Conservation (phyloP, 2,329 filamentous ascomycete species). For the Paecilomyces variotii region DNA sequence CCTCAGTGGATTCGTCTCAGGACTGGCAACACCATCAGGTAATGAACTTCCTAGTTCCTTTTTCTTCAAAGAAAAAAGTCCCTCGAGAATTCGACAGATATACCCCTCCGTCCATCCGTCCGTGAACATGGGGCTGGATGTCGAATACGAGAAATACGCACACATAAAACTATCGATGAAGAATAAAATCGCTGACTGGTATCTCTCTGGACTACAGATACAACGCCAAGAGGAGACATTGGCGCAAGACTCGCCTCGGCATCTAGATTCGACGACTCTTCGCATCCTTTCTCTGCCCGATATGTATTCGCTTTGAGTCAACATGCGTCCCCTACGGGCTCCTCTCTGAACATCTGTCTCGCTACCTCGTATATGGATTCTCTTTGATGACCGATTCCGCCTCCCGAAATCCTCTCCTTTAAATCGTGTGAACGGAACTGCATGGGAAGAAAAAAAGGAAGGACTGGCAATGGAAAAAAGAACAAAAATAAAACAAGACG, state of each 20-base stretch:
- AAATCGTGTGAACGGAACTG: neutral
- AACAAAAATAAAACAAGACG: neutral
- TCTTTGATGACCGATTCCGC: neutral
- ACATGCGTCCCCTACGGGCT: neutral
- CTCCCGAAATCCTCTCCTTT: neutral
- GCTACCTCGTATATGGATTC: neutral
- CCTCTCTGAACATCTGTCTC: neutral
- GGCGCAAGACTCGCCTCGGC: slow-evolving; percentile 99
- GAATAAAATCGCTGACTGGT: neutral
- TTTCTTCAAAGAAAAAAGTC: no score
- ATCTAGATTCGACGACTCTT: slow-evolving; percentile 59
- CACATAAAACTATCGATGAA: neutral
- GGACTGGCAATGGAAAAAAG: neutral
- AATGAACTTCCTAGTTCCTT: slow-evolving; percentile 39
- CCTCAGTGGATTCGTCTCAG: slow-evolving; percentile 99
- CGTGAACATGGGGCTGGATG: neutral
- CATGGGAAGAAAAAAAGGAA: neutral
- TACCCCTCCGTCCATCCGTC: neutral
- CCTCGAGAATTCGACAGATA: neutral
- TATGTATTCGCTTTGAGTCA: neutral
- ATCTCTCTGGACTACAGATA: slow-evolving; percentile 55
- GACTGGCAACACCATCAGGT: slow-evolving; percentile 99
- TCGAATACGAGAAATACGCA: neutral
- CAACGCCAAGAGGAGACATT: slow-evolving; percentile 99
- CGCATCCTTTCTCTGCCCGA: slow-evolving; percentile 25